phyloP scores from a whole-genome alignment of 345 rosid genomes.

The Cardiospermum halicacabum region DNA sequence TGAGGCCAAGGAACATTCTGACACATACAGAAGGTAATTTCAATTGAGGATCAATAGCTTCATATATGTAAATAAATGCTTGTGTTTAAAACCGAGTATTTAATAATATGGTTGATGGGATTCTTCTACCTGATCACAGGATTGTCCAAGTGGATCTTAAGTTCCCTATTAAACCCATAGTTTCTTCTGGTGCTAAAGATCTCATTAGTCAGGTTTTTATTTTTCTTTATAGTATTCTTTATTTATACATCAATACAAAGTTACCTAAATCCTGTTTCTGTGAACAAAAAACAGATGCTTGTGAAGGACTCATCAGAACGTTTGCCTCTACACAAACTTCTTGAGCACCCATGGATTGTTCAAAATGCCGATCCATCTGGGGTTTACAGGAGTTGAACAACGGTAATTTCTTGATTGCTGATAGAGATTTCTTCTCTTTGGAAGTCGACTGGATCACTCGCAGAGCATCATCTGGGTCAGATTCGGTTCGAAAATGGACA shows the following conservation, averaged over 20 bases:
- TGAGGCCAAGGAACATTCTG: constrained; percentile 91
- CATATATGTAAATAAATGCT: too few relatives aligned
- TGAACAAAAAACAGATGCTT: constrained; percentile 65
- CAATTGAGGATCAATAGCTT: too few relatives aligned
- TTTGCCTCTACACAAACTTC: constrained; percentile 78
- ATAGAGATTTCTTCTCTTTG: not conserved
- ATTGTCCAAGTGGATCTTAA: constrained; percentile 96
- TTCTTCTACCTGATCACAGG: constrained; percentile 34
- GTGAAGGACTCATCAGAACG: constrained; percentile 83
- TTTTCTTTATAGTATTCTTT: not conserved
- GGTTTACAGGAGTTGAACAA: constrained; percentile 47
- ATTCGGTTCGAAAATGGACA: not conserved
- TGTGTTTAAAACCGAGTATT: not conserved
- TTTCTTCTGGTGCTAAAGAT: constrained; percentile 88
- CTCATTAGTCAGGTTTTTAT: constrained; percentile 69
- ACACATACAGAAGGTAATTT: constrained; percentile 76
- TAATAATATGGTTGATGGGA: not conserved
- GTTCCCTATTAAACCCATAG: constrained; percentile 85
- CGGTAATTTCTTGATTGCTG: not conserved
- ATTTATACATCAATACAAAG: too few relatives aligned
- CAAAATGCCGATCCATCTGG: constrained; percentile 96
- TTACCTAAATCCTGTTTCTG: constrained; percentile 1
- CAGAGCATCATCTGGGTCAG: constrained; percentile 1
- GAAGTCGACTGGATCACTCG: not conserved
- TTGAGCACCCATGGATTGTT: constrained; percentile 94